phyloP scores from a whole-genome alignment of 1,284 basidiomycete genomes.

The Megacollybia platyphylla region DNA sequence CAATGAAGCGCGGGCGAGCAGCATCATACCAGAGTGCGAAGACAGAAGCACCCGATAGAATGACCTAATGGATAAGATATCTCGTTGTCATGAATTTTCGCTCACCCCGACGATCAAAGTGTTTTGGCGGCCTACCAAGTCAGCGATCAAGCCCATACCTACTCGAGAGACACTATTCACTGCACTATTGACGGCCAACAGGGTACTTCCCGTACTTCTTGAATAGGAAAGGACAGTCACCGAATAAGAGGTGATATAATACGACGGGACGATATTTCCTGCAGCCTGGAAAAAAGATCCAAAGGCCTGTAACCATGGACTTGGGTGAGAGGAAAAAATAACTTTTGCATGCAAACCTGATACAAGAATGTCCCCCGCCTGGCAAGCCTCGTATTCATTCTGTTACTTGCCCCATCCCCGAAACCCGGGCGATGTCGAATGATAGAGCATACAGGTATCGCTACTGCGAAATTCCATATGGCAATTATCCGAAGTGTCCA shows the following conservation, averaged over 20 bases:
- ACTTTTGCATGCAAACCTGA: conserved; percentile 17
- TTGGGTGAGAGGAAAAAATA: not conserved
- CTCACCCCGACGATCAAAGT: conserved; percentile 27
- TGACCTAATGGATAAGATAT: conserved; percentile 14
- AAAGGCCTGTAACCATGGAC: conserved; percentile 15
- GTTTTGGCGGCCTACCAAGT: conserved; percentile 29
- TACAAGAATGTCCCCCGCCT: conserved; percentile 28
- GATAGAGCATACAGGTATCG: conserved; percentile 23
- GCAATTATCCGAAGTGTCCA: conserved; percentile 26
- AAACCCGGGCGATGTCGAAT: conserved; percentile 16
- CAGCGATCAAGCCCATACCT: conserved; percentile 27
- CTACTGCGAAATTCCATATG: conserved; percentile 24
- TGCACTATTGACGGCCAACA: conserved; percentile 28
- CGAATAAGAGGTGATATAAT: conserved; percentile 30
- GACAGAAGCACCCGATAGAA: conserved; percentile 25
- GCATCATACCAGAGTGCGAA: conserved; percentile 29
- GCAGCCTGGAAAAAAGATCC: conserved; percentile 31
- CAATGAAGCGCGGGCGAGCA: conserved; percentile 19
- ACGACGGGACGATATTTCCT: conserved; percentile 29
- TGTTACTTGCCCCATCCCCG: conserved; percentile 11
- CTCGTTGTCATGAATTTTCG: not conserved
- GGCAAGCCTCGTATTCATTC: conserved; percentile 21
- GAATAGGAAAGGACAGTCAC: conserved; percentile 25
- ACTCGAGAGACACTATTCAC: conserved; percentile 30
- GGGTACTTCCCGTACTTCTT: conserved; percentile 21